Evolutionary conservation across 495 filamentous ascomycete species (phyloP).

Genomic region (Penicillium fimorum): DNA sequence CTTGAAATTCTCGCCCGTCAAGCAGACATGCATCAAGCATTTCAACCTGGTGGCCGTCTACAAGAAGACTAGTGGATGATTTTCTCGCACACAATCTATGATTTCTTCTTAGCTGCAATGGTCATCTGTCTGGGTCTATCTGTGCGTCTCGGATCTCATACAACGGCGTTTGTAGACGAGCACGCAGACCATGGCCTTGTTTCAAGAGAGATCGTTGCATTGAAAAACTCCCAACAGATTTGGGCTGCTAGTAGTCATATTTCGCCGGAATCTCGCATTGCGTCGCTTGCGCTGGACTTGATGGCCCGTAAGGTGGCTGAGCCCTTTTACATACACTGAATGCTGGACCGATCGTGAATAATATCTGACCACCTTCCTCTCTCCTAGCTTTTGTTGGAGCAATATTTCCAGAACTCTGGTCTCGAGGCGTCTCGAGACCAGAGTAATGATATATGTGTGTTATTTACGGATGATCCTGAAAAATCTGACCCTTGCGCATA

Average conservation of each 20-base stretch:
- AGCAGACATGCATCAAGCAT: slow-evolving; percentile 35
- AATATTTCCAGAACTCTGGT: slow-evolving; percentile 12
- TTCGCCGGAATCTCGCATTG: slow-evolving; percentile 16
- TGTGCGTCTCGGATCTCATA: slow-evolving; percentile 15
- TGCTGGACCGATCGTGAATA: neutral
- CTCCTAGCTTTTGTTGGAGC: slow-evolving; percentile 9
- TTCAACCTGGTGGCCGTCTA: slow-evolving; percentile 40
- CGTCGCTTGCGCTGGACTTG: slow-evolving; percentile 18
- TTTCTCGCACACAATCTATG: slow-evolving; percentile 42
- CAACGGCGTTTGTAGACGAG: neutral
- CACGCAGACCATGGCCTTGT: neutral
- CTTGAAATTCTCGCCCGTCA: slow-evolving; percentile 39
- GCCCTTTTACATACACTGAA: neutral
- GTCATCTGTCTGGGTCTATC: slow-evolving; percentile 49
- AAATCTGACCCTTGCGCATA: neutral
- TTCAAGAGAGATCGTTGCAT: slow-evolving; percentile 17
- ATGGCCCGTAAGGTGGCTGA: slow-evolving; percentile 26
- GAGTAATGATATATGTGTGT: neutral
- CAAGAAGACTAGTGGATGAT: slow-evolving; percentile 49
- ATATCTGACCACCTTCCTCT: neutral
- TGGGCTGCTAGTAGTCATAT: slow-evolving; percentile 20
- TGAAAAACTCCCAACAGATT: slow-evolving; percentile 38
- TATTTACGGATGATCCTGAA: neutral
- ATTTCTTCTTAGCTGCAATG: slow-evolving; percentile 53
- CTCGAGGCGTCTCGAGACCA: neutral